phyloP scores from a whole-genome alignment of 768 basidiomycete genomes.

The Kwoniella heveanensis region DNA sequence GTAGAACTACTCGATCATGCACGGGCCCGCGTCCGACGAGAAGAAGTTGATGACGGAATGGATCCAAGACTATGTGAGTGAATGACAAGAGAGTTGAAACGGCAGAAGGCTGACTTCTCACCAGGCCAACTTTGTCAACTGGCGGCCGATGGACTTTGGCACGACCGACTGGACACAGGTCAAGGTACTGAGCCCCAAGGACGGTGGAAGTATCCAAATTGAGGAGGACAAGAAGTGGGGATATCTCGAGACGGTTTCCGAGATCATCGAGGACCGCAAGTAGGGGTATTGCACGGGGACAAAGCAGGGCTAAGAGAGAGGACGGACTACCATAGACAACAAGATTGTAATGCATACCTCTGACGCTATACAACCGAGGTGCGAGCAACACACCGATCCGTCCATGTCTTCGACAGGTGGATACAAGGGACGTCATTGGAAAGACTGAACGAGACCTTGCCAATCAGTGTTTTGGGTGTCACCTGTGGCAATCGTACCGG shows the following conservation, averaged over 20 bases:
- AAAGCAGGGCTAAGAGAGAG: too few species aligned
- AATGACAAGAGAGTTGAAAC: background rate
- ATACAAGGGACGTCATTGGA: background rate
- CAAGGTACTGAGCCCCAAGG: slow-evolving; percentile 15
- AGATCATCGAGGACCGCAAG: slow-evolving; percentile 10
- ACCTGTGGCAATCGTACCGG: background rate
- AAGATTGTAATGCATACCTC: background rate
- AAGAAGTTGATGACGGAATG: slow-evolving; percentile 16
- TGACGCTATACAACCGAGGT: background rate
- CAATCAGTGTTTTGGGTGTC: background rate
- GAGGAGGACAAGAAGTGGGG: slow-evolving; percentile 20
- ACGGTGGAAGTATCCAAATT: slow-evolving; percentile 15
- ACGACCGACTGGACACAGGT: slow-evolving; percentile 12
- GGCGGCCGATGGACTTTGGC: slow-evolving; percentile 15
- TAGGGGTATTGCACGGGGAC: background rate
- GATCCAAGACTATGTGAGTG: slow-evolving; percentile 22
- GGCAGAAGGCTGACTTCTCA: background rate
- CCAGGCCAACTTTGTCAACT: slow-evolving; percentile 20
- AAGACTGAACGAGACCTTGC: slow-evolving; percentile 10
- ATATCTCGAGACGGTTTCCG: slow-evolving; percentile 16
- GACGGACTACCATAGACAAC: too few species aligned
- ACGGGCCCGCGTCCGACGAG: slow-evolving; percentile 12
- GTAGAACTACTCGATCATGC: slow-evolving; percentile 20
- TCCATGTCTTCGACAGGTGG: too few species aligned
- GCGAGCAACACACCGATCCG: too few species aligned